Conservation (phyloP, 441 rosid genomes). For the Adansonia gregorii region DNA sequence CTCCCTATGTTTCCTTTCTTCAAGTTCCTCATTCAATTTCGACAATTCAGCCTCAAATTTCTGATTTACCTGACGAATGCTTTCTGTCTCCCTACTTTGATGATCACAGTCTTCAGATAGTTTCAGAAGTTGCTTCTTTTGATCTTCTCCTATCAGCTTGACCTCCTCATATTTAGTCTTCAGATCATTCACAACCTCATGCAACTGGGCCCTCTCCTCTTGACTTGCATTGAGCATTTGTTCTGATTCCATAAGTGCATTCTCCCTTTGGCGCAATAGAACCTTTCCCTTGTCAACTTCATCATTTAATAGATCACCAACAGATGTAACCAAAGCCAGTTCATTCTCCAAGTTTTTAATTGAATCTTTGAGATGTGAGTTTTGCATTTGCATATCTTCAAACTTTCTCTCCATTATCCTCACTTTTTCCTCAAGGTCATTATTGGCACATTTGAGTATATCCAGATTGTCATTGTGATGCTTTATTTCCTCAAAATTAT, state of each 20-base stretch:
- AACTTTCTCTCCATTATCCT: constrained; percentile 47
- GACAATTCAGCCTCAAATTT: constrained; percentile 49
- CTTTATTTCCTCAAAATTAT: constrained; percentile 48
- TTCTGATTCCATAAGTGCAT: constrained; percentile 47
- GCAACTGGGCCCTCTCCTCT: constrained; percentile 52
- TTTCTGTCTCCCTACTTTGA: constrained; percentile 45
- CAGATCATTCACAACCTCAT: constrained; percentile 51
- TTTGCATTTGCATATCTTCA: constrained; percentile 41
- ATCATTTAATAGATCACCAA: constrained; percentile 47
- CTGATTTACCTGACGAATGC: constrained; percentile 45
- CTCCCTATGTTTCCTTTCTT: constrained; percentile 52
- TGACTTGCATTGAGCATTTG: constrained; percentile 41
- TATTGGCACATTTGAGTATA: constrained; percentile 47
- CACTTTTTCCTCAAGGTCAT: constrained; percentile 56
- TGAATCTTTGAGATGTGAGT: constrained; percentile 40
- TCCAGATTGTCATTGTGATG: constrained; percentile 48
- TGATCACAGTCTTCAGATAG: constrained; percentile 55
- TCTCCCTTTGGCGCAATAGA: constrained; percentile 49
- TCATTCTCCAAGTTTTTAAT: constrained; percentile 42
- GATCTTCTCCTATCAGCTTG: constrained; percentile 50
- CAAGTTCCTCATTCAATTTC: constrained; percentile 46
- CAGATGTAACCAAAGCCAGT: constrained; percentile 43
- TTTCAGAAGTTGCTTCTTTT: constrained; percentile 51
- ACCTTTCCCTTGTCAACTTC: constrained; percentile 43
- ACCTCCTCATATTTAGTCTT: constrained; percentile 55